phyloP scores from a whole-genome alignment of 2,329 filamentous ascomycete species.

The Trichophyton verrucosum region DNA sequence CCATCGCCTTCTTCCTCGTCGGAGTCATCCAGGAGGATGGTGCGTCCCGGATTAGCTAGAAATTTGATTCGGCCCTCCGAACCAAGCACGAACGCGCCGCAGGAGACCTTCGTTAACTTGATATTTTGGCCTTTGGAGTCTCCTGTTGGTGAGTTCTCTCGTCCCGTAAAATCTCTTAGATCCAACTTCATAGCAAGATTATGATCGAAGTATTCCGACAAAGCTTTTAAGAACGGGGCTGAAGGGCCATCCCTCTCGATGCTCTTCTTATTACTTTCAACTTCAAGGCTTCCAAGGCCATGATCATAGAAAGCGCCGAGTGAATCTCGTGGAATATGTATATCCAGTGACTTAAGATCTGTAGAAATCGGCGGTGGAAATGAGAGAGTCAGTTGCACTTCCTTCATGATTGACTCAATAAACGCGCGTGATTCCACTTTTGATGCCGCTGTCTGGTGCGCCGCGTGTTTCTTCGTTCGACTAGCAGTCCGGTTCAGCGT shows the following conservation, averaged over 20 bases:
- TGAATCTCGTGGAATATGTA: conserved; percentile 23
- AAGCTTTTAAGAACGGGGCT: conserved; percentile 17
- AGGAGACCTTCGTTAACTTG: conserved; percentile 27
- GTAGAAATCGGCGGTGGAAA: conserved; percentile 27
- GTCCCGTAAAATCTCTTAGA: conserved; percentile 11
- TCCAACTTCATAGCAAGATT: conserved; percentile 32
- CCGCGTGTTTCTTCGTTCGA: neutral
- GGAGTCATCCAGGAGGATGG: conserved; percentile 13
- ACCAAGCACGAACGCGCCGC: conserved; percentile 28
- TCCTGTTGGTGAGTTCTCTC: neutral
- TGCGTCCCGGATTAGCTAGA: conserved; percentile 17
- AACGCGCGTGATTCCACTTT: conserved; percentile 8
- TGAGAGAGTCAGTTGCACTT: conserved; percentile 29
- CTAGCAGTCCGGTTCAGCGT: conserved; percentile 1
- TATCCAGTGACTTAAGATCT: conserved; percentile 23
- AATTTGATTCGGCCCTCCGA: conserved; percentile 30
- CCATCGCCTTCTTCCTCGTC: conserved; percentile 14
- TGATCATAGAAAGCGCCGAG: conserved; percentile 17
- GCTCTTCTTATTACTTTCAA: neutral
- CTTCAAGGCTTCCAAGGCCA: conserved; percentile 6
- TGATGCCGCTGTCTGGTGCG: neutral
- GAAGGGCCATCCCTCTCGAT: conserved; percentile 10
- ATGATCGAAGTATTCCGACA: conserved; percentile 26
- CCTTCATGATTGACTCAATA: conserved; percentile 25
- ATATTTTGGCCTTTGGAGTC: conserved; percentile 15